Evolutionary conservation across 2,329 filamentous ascomycete genomes (phyloP), one percentile per base, ranked within the genome.

Genomic region (Nothopassalora personata): DNA sequence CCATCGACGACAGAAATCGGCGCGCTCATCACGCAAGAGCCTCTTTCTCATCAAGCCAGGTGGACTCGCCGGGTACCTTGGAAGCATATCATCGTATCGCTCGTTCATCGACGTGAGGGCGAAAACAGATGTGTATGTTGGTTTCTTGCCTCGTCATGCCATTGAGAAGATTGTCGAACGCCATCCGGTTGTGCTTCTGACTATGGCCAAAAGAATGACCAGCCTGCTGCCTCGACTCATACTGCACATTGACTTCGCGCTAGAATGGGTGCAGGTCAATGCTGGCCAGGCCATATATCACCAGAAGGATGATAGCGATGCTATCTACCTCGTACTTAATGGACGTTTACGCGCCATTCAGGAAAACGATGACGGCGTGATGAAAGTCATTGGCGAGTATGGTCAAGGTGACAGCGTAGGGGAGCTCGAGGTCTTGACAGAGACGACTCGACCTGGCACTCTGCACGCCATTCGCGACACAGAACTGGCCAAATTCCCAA

Each of bases 341-440:
- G 94, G 94, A 9, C 89, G 94, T 15, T 76, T 99, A 18, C 84
- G 95, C 57, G 83, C 93, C 0, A 89, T 99, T 0, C 83, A 91
- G 60, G 92, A 97, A 67, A 85, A 85, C 13, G 85, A 88, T 50
- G 88, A 90, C 63, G 91, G 91, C 0, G 88, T 88, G 2, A 88
- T 96, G 77, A 88, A 87, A 49, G 91, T 96, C 11, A 84, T 91
- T 53, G 93, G 91, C 11, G 95, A 99, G 73, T 97, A 89, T 69
- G 94, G 94, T 4, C 94, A 99, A 75, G 95, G 95, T 8, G 95
- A 99, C 72, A 99, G 94, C 72, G 91, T 99, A 18, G 94, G 94
- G 7, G 94, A 99, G 73, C 82, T 99, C 1, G 95, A 99, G 73
- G 94, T 99, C 33, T 85, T 99, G 76, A 99, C 95, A 0, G 95